phyloP scores from a whole-genome alignment of 768 basidiomycete genomes.

The Trametes cinnabarina region DNA sequence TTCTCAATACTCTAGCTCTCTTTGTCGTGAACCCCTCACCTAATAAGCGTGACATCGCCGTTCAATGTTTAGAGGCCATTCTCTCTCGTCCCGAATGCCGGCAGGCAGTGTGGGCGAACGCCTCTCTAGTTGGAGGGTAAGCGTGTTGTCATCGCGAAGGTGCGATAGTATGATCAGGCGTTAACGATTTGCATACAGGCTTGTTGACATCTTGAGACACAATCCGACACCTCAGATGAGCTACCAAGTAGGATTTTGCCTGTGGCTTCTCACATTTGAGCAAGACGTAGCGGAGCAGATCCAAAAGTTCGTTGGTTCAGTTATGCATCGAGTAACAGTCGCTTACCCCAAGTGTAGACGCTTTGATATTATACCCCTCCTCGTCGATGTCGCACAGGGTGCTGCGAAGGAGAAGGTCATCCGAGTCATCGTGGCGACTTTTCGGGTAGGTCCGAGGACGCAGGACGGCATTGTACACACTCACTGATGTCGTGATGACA shows the following conservation, averaged over 20 bases:
- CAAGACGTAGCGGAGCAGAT: slow-evolving; percentile 79
- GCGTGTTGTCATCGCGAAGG: slow-evolving; percentile 3
- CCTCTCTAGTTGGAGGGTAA: slow-evolving; percentile 68
- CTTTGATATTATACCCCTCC: slow-evolving; percentile 83
- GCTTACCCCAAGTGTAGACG: slow-evolving; percentile 59
- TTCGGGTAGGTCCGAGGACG: slow-evolving; percentile 53
- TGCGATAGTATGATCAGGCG: neutral
- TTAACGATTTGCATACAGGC: slow-evolving; percentile 37
- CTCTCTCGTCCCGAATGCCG: slow-evolving; percentile 80
- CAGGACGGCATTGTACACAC: neutral
- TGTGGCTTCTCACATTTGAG: slow-evolving; percentile 95
- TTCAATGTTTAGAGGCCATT: slow-evolving; percentile 86
- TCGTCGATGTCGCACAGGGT: slow-evolving; percentile 79
- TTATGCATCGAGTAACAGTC: neutral
- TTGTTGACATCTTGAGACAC: slow-evolving; percentile 79
- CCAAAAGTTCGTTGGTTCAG: slow-evolving; percentile 61
- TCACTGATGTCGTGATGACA: slow-evolving; percentile 29
- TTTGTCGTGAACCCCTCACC: slow-evolving; percentile 41
- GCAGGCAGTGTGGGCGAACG: slow-evolving; percentile 74
- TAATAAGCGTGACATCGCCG: slow-evolving; percentile 83
- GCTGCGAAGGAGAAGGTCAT: slow-evolving; percentile 98
- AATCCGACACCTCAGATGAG: slow-evolving; percentile 90
- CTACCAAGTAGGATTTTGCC: slow-evolving; percentile 89
- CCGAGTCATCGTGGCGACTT: slow-evolving; percentile 88
- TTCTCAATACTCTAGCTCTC: slow-evolving; percentile 29